A percentile compares a stretch with the other conserved stretches of the same genome.
Evolutionary conservation across 2,329 filamentous ascomycete genomes (phyloP).

Genomic region (Aureobasidium sp.): DNA sequence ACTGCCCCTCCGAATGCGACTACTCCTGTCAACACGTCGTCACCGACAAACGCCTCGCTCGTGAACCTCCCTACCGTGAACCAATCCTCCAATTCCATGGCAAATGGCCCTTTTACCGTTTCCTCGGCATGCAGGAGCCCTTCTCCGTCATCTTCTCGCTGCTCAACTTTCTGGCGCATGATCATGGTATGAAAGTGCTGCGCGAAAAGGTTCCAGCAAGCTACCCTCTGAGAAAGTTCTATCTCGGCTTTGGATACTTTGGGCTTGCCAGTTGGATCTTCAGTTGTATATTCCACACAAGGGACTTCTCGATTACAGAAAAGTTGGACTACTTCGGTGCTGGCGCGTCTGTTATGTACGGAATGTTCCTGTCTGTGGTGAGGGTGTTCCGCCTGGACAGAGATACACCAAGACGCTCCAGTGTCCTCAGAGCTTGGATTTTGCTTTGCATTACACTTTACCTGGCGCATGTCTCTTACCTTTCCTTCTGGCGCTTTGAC

Average conservation of each 20-base stretch:
- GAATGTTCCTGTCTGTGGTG: conserved; percentile 77
- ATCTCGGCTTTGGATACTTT: conserved; percentile 70
- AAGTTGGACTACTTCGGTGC: conserved; percentile 95
- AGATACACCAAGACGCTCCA: conserved; percentile 33
- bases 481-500: conserved; percentile 83
- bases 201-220: conserved; percentile 60
- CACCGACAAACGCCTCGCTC: conserved; percentile 62
- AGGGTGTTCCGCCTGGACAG: conserved; percentile 74
- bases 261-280: conserved; percentile 80
- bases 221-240: conserved; percentile 75
- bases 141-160: conserved; percentile 89
- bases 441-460: conserved; percentile 65
- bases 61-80: conserved; percentile 55
- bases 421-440: conserved; percentile 67
- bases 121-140: conserved; percentile 90
- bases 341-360: conserved; percentile 83
- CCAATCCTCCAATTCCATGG: conserved; percentile 89
- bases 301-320: conserved; percentile 81
- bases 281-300: conserved; percentile 85
- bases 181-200: conserved; percentile 65
- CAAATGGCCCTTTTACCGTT: conserved; percentile 93
- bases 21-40: conserved; percentile 95
- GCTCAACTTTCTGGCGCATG: conserved; percentile 83
- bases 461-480: conserved; percentile 68
- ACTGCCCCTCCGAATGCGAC: conserved; percentile 90